A percentile compares a stretch with the other conserved stretches of the same genome.
These are phyloP conservation scores for Anthracocystis setariae DNA, from an alignment of 1,284 basidiomycete genomes.

Conservation along the genomic window DNA sequence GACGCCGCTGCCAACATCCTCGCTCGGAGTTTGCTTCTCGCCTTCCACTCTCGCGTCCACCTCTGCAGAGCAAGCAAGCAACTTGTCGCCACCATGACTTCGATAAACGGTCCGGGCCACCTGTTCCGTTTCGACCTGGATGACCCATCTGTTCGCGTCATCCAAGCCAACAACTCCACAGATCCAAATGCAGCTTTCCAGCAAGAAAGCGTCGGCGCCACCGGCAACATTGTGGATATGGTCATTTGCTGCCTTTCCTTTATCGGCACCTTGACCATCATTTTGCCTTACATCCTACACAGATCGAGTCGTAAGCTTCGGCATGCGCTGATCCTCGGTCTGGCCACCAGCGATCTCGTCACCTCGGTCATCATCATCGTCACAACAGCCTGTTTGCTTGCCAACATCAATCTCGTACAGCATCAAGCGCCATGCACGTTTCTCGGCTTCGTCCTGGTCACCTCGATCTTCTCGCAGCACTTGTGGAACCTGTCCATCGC, in stretches of 20 bases:
- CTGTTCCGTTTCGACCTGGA: conserved; percentile 4
- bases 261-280: conserved; percentile 54
- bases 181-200: conserved; percentile 31
- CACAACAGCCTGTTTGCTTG: conserved; percentile 46
- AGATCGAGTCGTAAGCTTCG: conserved; percentile 52
- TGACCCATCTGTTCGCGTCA: conserved; percentile 34
- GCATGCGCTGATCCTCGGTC: conserved; percentile 58
- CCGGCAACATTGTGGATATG: conserved; percentile 57
- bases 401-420: conserved; percentile 42
- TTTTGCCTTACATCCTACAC: conserved; percentile 53
- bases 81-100: background rate
- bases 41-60: too few relatives aligned
- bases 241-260: conserved; percentile 56
- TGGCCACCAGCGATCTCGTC: conserved; percentile 57
- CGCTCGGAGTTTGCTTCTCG: too few relatives aligned
- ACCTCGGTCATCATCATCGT: conserved; percentile 53
- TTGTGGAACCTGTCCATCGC: conserved; percentile 62
- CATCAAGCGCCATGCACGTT: conserved; percentile 42
- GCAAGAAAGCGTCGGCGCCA: conserved; percentile 39
- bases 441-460: conserved; percentile 50
- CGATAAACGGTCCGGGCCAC: background rate
- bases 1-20: too few relatives aligned
- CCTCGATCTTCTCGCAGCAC: conserved; percentile 58
- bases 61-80: background rate
- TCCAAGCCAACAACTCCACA: conserved; percentile 17